Evolutionary conservation across 805 yeast genomes (phyloP).

Genomic region (Cephaloascus fragrans): DNA sequence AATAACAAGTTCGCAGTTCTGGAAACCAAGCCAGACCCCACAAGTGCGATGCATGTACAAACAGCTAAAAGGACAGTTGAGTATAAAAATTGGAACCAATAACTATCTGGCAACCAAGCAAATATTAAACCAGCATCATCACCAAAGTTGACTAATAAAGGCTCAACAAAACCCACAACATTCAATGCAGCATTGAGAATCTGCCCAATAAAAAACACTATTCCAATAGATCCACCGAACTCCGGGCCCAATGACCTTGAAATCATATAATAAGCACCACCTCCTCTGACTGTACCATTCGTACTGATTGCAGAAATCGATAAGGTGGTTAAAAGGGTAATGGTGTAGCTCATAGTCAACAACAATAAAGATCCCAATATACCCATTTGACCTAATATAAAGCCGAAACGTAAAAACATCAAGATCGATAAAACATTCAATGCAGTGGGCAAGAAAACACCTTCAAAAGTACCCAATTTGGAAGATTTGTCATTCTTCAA

Average conservation of each 20-base stretch:
- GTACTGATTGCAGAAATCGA: constrained; percentile 95
- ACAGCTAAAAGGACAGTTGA: constrained; percentile 58
- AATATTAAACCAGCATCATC: constrained; percentile 41
- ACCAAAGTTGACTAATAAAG: constrained; percentile 76
- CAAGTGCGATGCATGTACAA: constrained; percentile 68
- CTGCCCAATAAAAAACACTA: constrained; percentile 91
- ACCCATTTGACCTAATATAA: constrained; percentile 92
- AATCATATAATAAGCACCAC: constrained; percentile 98
- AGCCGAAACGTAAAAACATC: constrained; percentile 94
- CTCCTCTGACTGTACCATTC: constrained; percentile 95
- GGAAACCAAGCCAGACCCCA: constrained; percentile 76
- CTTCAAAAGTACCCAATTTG: constrained; percentile 75
- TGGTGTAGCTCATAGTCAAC: constrained; percentile 63
- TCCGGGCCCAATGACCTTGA: constrained; percentile 94
- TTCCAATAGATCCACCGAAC: constrained; percentile 96
- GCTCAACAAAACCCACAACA: constrained; percentile 93
- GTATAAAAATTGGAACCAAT: constrained; percentile 60
- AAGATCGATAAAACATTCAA: constrained; percentile 86
- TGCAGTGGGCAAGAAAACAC: constrained; percentile 91
- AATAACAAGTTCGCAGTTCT: constrained; percentile 73
- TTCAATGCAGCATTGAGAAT: constrained; percentile 85
- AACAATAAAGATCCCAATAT: constrained; percentile 65
- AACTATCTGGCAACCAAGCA: constrained; percentile 56
- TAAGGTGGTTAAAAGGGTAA: constrained; percentile 76
- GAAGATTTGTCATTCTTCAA: constrained; percentile 1